These are phyloP conservation scores for Thuja plicata DNA, from an alignment of 83 land plant species.

Conservation along the genomic window DNA sequence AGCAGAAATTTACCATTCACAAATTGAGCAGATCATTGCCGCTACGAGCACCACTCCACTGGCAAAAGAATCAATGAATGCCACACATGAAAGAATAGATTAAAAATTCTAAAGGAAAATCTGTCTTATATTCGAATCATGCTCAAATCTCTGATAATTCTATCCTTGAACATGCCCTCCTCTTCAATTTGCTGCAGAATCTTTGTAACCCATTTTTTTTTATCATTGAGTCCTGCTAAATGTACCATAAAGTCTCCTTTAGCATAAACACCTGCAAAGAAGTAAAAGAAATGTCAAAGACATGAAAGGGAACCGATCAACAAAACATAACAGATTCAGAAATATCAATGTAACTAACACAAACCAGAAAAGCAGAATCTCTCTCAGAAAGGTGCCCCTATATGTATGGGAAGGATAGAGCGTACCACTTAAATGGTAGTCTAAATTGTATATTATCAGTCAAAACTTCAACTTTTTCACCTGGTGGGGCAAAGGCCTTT, in stretches of 20 bases:
- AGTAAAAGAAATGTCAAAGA: neutral
- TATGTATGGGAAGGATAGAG: neutral
- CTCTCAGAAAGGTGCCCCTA: neutral
- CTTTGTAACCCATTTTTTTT: conserved; percentile 31
- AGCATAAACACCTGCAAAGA: conserved; percentile 37
- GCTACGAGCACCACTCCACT: conserved; percentile 8
- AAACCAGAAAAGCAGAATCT: neutral
- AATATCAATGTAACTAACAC: neutral
- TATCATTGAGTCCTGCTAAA: conserved; percentile 38
- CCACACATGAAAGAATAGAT: conserved; percentile 9
- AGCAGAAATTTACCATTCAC: neutral
- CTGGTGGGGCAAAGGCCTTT: neutral
- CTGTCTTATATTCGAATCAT: conserved; percentile 1
- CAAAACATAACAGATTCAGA: neutral
- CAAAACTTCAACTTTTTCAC: neutral
- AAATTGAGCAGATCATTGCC: neutral
- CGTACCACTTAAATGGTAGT: neutral
- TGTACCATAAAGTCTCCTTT: conserved; percentile 47
- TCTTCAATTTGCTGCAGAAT: conserved; percentile 27
- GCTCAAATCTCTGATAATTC: conserved; percentile 3
- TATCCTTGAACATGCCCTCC: conserved; percentile 11
- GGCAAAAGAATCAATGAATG: conserved; percentile 16
- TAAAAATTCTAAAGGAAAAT: neutral
- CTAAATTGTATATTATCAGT: neutral
- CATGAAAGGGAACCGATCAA: neutral